Percentiles rank a stretch among this genome's conserved stretches.
phyloP scores from a whole-genome alignment of 2,329 filamentous ascomycete species.

The Talaromyces sp. region DNA sequence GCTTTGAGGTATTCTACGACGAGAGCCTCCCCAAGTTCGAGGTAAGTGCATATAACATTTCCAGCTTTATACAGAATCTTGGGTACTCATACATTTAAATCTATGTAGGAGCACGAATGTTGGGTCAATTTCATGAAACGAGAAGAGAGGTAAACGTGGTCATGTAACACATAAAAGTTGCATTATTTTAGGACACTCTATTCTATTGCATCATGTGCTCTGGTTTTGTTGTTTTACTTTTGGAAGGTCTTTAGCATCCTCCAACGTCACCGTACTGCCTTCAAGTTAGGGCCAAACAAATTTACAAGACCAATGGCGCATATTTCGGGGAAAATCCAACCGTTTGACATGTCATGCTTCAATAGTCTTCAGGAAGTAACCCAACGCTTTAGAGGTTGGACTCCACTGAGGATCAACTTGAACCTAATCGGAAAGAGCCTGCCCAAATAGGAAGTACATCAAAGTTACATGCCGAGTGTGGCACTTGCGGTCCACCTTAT shows the following conservation, averaged over 20 bases:
- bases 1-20: constrained; percentile 45
- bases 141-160: background rate
- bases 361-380: background rate
- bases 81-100: background rate
- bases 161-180: background rate
- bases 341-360: too few species aligned
- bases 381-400: background rate
- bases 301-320: background rate
- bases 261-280: background rate
- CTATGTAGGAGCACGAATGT: constrained; percentile 2
- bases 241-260: background rate
- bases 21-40: constrained; percentile 28
- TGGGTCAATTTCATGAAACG: constrained; percentile 4
- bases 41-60: constrained; percentile 20
- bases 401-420: background rate
- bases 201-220: background rate
- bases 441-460: background rate
- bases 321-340: background rate
- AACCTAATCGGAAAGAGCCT: background rate
- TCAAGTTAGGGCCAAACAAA: background rate
- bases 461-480: background rate
- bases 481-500: background rate
- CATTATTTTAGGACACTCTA: background rate
- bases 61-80: background rate
- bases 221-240: background rate